Conservation (phyloP, 257 asterid genomes). For the Lantana camara region DNA sequence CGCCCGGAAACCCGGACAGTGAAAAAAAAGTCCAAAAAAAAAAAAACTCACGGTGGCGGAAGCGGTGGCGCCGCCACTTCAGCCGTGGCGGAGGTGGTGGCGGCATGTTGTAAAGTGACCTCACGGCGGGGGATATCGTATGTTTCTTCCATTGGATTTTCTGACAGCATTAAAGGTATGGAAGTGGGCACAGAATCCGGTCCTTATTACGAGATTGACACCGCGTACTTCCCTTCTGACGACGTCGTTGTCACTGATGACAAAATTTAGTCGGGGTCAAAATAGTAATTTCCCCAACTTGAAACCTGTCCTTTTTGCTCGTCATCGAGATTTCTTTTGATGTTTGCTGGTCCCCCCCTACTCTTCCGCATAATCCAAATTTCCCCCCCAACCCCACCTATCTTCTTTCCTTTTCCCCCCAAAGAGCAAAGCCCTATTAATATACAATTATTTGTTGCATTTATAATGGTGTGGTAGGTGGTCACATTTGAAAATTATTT, state of each 20-base stretch:
- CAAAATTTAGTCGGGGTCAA: conserved; percentile 38
- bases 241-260: conserved; percentile 28
- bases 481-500: not conserved
- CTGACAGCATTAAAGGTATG: conserved; percentile 46
- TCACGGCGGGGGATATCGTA: conserved; percentile 22
- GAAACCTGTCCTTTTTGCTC: conserved; percentile 38
- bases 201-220: conserved; percentile 64
- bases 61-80: not conserved
- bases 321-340: conserved; percentile 38
- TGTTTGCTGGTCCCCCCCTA: conserved; percentile 35
- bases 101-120: conserved; percentile 34
- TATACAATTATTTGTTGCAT: not conserved
- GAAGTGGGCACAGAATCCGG: conserved; percentile 38
- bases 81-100: conserved; percentile 3
- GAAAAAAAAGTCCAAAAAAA: conserved; percentile 29
- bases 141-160: conserved; percentile 79
- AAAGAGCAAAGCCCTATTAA: not conserved
- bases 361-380: conserved; percentile 24
- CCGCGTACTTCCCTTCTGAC: conserved; percentile 41
- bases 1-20: conserved; percentile 20
- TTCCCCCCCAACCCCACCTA: not conserved
- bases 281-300: conserved; percentile 39
- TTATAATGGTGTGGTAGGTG: not conserved
- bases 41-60: conserved; percentile 5
- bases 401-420: not conserved